Base-by-base conservation (phyloP, 352 stramenopile species). In the Pythium catenulatum region DNA sequence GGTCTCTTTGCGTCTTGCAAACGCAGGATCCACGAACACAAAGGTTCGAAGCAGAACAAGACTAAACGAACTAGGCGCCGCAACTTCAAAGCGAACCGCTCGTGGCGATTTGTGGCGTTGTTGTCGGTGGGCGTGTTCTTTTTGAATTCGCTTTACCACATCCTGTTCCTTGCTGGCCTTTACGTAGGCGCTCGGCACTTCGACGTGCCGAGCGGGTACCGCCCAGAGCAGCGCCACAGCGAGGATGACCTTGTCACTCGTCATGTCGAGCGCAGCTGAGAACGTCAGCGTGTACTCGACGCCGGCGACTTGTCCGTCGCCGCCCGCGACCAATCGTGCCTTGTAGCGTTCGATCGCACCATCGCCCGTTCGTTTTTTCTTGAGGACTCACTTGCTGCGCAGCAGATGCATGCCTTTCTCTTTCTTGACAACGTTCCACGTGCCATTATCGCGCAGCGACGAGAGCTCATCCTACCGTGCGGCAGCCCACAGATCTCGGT, bases 101-200 rank as follows among this genome's bases (percentile, higher is more conserved):
- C n/a, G n/a, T n/a, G n/a, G n/a, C n/a, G n/a, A n/a, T n/a, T n/a
- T n/a, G n/a, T n/a, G n/a, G n/a, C n/a, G n/a, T n/a, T n/a, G n/a
- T n/a, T n/a, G n/a, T n/a, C n/a, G n/a, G n/a, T n/a, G n/a, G n/a
- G n/a, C n/a, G n/a, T n/a, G n/a, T n/a, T n/a, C n/a, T n/a, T n/a
- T n/a, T n/a, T n/a, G n/a, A n/a, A n/a, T n/a, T n/a, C n/a, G n/a
- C n/a, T n/a, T n/a, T n/a, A n/a, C n/a, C n/a, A n/a, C n/a, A n/a
- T n/a, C n/a, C n/a, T 80, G 34, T n/a, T 92, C 86, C 2, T 70
- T 84, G 0, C 50, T 25, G 0, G 63, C 88, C 46, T 92, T 90
- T 14, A 92, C 66, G 41, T 92, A 94, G 4, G 87, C 88, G 34
- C 85, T 91, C 37, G 88, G 86, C 1, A 92, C 70, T 23, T 92